phyloP scores from a whole-genome alignment of 2,329 filamentous ascomycete species.

The Colletotrichum tropicicola region DNA sequence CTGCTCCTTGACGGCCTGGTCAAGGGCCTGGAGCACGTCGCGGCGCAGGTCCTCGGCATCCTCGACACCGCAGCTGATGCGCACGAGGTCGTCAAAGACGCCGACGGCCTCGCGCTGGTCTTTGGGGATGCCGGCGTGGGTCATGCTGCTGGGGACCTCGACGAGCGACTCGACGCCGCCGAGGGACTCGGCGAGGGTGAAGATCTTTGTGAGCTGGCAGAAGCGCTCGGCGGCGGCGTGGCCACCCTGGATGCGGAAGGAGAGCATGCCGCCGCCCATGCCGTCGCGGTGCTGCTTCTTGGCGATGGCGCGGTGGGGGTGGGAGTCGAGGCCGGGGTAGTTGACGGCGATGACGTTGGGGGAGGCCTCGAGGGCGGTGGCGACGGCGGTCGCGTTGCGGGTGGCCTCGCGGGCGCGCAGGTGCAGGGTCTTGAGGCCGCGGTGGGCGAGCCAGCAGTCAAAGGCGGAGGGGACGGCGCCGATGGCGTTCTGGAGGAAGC shows the following conservation, averaged over 20 bases:
- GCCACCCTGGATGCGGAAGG: conserved; percentile 91
- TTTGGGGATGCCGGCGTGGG: conserved; percentile 91
- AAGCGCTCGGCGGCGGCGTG: conserved; percentile 88
- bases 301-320: conserved; percentile 86
- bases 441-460: conserved; percentile 97
- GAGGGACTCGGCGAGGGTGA: conserved; percentile 91
- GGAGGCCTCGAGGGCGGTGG: conserved; percentile 79
- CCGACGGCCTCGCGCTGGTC: conserved; percentile 92
- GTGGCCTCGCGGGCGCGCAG: conserved; percentile 88
- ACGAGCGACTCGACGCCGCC: conserved; percentile 93
- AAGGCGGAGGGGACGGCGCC: conserved; percentile 94
- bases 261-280: conserved; percentile 96
- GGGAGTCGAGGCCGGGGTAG: conserved; percentile 90
- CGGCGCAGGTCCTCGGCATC: conserved; percentile 84
- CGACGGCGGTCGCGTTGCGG: conserved; percentile 82
- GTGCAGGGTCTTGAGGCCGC: conserved; percentile 96
- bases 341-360: conserved; percentile 89
- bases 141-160: conserved; percentile 96
- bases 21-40: conserved; percentile 85
- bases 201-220: conserved; percentile 89
- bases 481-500: conserved; percentile 97
- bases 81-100: conserved; percentile 93
- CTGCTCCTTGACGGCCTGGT: conserved; percentile 68
- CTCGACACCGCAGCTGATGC: conserved; percentile 94
- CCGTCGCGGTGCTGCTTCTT: conserved; percentile 91